Base-by-base conservation (phyloP, 2,329 filamentous ascomycete species). In the Hypoxylon sp. region DNA sequence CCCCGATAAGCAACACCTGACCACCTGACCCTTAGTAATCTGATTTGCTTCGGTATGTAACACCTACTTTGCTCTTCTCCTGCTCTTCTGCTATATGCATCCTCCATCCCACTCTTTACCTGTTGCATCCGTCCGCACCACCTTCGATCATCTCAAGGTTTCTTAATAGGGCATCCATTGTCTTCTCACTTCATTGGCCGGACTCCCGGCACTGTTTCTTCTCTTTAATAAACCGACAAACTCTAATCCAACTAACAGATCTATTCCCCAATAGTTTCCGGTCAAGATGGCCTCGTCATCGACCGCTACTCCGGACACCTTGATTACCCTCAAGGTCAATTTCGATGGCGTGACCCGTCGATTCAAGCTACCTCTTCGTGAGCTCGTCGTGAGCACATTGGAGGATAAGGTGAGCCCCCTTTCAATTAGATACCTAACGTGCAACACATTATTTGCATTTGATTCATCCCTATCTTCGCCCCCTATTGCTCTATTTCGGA, bases 361-460 rank as follows among this genome's bases (percentile, higher is more conserved):
- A 75, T 92, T 97, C 84, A 98, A 97, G 87, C 87, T 98, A 72
- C 92, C 93, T 62, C 87, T 98, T 77, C 90, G 91, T 78, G 95
- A 98, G 74, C 90, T 98, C 62, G 89, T 89, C 70, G 89, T 92
- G 54, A 85, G 84, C 71, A 86, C 89, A 51, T 88, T 99, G 42
- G 93, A 94, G 75, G 85, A 89, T 76, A 97, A 95, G 89, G 96
- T 98, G 88, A 79, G 92, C 31, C 58, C 57, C 3, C n/a, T 54
- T 56, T 54, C 65, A 74, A 67, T 71, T 24, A 50, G 24, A 21
- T 27, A 19, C 31, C 27, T 21, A 21, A 27, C 24, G 5, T 37
- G 5, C 42, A 19, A 24, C 15, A 21, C 17, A 11, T 44, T 8
- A 19, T 21, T 32, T 10, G 47, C 47, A 31, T 17, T 8, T 15